Conservation (phyloP, 1,284 basidiomycete species). For the Apiotrichum gracile region DNA sequence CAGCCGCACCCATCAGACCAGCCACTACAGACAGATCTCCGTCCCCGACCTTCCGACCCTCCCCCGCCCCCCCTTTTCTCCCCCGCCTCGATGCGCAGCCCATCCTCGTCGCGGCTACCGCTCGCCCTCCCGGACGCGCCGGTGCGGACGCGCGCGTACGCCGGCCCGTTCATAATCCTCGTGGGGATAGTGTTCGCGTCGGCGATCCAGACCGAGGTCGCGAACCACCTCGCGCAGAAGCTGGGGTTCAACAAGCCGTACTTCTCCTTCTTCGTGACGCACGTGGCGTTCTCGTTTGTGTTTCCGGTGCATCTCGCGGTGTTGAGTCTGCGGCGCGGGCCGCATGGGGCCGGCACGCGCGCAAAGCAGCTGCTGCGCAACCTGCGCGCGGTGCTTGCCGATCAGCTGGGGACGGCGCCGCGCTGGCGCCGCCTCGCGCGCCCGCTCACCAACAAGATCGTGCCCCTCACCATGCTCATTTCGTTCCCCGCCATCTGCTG, state of each 20-base stretch:
- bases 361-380: conserved; percentile 8
- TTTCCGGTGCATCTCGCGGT: conserved; percentile 38
- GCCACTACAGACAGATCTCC: too few species aligned
- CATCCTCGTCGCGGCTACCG: neutral
- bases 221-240: conserved; percentile 27
- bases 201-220: conserved; percentile 43
- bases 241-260: conserved; percentile 42
- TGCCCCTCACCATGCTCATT: conserved; percentile 32
- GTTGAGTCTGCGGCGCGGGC: conserved; percentile 9
- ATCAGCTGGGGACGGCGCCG: conserved; percentile 15
- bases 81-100: neutral
- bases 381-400: conserved; percentile 14
- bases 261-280: conserved; percentile 47
- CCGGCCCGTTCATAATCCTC: conserved; percentile 38
- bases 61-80: neutral
- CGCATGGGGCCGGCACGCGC: neutral
- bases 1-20: too few species aligned
- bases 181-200: conserved; percentile 38
- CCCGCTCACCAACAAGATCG: conserved; percentile 23
- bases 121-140: neutral
- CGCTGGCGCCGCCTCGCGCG: conserved; percentile 25
- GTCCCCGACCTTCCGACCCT: too few species aligned
- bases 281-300: conserved; percentile 41
- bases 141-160: neutral
- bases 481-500: conserved; percentile 35